Percentiles rank a stretch among this genome's conserved stretches.
These are phyloP conservation scores for Pholiota microspora DNA, from an alignment of 768 basidiomycete species.

Conservation along the genomic window DNA sequence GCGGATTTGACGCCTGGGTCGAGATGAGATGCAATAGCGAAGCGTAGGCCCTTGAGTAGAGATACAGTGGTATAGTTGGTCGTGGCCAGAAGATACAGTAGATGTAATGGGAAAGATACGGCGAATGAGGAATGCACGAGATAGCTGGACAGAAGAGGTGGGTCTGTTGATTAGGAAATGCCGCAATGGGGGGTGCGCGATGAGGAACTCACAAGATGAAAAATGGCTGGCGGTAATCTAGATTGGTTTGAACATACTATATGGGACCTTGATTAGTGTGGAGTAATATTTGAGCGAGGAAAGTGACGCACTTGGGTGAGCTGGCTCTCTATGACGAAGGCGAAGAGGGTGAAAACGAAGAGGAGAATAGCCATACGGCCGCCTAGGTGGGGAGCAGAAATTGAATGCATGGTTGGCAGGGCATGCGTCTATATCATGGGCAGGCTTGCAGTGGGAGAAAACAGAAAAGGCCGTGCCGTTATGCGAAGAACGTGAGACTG, in stretches of 20 bases:
- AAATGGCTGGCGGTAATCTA: constrained; percentile 84
- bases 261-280: no score
- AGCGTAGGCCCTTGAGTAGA: constrained; percentile 50
- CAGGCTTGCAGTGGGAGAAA: neutral
- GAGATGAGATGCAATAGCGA: constrained; percentile 48
- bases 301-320: constrained; percentile 62
- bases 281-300: no score
- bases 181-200: neutral
- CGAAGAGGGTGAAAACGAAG: constrained; percentile 59
- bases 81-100: constrained; percentile 57
- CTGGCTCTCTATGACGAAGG: constrained; percentile 77
- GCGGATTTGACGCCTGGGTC: constrained; percentile 29
- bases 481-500: constrained; percentile 4
- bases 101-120: constrained; percentile 80
- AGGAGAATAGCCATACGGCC: constrained; percentile 49
- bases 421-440: constrained; percentile 10
- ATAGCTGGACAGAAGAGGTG: constrained; percentile 54
- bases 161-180: neutral
- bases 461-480: neutral
- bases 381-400: constrained; percentile 36
- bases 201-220: constrained; percentile 85
- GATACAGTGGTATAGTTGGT: constrained; percentile 45
- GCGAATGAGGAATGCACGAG: constrained; percentile 82
- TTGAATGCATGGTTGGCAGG: constrained; percentile 24
- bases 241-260: constrained; percentile 76